Conservation (phyloP, 2,329 filamentous ascomycete species). For the Endoconidiophora polonica region DNA sequence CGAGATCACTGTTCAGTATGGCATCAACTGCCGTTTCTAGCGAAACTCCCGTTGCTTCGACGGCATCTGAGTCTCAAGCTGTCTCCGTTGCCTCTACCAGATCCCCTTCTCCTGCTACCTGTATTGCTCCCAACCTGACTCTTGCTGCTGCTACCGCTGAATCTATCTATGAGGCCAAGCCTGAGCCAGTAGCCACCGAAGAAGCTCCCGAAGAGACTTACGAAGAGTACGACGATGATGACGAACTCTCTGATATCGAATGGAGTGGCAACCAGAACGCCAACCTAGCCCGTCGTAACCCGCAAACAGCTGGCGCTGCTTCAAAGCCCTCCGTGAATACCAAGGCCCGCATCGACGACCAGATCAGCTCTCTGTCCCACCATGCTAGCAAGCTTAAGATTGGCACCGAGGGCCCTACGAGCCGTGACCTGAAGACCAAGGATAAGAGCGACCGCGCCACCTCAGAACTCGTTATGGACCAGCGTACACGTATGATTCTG, state of each 20-base stretch:
- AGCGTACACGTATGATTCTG: constrained; percentile 85
- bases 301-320: constrained; percentile 8
- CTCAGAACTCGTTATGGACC: constrained; percentile 85
- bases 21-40: constrained; percentile 4
- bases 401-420: constrained; percentile 15
- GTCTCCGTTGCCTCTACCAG: too few species aligned
- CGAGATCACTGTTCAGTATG: constrained; percentile 19
- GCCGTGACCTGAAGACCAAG: constrained; percentile 39
- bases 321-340: constrained; percentile 62
- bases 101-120: too few species aligned
- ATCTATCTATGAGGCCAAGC: too few species aligned
- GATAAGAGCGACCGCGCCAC: constrained; percentile 91
- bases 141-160: too few species aligned
- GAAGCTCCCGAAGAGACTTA: neutral
- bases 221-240: constrained; percentile 42
- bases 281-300: constrained; percentile 9
- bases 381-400: constrained; percentile 69
- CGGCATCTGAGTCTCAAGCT: too few species aligned
- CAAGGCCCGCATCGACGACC: constrained; percentile 64
- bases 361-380: constrained; percentile 66
- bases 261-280: constrained; percentile 14
- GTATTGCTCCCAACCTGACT: too few species aligned
- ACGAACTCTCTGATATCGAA: constrained; percentile 21
- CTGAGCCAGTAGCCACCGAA: neutral
- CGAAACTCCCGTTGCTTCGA: too few species aligned